Evolutionary conservation across 805 yeast genomes (phyloP), one percentile per base, ranked within the genome.

Genomic region (Cyberlindnera nakhonratchasimensis): DNA sequence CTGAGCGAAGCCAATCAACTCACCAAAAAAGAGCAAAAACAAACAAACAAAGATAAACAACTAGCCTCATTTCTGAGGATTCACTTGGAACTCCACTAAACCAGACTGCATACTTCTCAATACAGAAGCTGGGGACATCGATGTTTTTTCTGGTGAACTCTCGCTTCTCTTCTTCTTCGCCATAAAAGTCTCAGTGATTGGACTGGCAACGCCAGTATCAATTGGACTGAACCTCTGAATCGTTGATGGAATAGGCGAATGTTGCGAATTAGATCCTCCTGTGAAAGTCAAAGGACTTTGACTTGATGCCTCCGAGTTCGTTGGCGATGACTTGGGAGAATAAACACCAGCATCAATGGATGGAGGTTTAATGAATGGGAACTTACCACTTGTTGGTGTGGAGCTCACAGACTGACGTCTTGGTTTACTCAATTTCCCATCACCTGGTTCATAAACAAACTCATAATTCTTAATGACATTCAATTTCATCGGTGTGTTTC

Each of bases 291-390:
- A 28, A 18, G 61, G 61, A 17, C 55, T 49, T 2, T 51, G 47
- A 3, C 47, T 46, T 12, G 59, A 52, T 8, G 39, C 37, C 24
- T 55, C 60, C 4, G 61, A 55, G 28, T 46, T 50, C 3, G 57
- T 46, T 22, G 61, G 61, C 16, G 60, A 55, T 14, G 53, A 43
- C 16, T 42, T 47, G 29, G 57, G 52, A 2, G 59, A 51, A 39
- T 53, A 52, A 6, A 14, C 13, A 10, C 43, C 40, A 9, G 30
- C 46, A 24, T 55, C 57, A 31, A 55, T 55, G 1, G 48, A 26
- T 26, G 58, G 57, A 23, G 61, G 61, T 35, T 52, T 55, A 3
- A 50, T 37, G 18, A 55, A 46, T 11, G 47, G 29, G 22, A 55
- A 47, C 37, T 48, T 50, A 6, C 50, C 16, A 17, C 51, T 37